phyloP scores from a whole-genome alignment of 768 basidiomycete genomes.

The Termitomyces sp. region DNA sequence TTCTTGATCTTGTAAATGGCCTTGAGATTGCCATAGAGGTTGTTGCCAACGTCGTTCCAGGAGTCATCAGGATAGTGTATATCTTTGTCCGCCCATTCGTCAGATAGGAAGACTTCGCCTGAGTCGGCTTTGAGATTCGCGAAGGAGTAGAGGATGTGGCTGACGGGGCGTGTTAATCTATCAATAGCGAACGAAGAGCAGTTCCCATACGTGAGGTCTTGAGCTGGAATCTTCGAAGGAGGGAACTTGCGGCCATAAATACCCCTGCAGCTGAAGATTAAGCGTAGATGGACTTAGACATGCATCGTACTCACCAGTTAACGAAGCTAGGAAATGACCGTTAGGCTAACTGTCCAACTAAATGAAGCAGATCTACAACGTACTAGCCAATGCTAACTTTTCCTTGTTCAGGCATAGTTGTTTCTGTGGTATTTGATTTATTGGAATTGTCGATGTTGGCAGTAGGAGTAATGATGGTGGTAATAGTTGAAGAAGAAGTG shows the following conservation, averaged over 20 bases:
- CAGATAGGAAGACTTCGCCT: conserved; percentile 87
- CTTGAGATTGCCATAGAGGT: conserved; percentile 95
- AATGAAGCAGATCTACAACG: conserved; percentile 26
- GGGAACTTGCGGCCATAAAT: conserved; percentile 94
- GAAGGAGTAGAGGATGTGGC: conserved; percentile 91
- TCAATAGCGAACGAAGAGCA: background rate
- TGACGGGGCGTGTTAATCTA: conserved; percentile 25
- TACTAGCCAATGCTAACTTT: conserved; percentile 84
- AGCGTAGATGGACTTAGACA: background rate
- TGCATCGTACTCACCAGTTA: conserved; percentile 52
- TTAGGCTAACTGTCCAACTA: conserved; percentile 11
- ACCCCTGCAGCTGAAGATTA: conserved; percentile 52
- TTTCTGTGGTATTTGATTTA: conserved; percentile 14
- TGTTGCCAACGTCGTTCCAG: conserved; percentile 89
- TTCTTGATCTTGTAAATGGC: conserved; percentile 92
- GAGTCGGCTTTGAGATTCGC: conserved; percentile 81
- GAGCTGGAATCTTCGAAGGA: conserved; percentile 76
- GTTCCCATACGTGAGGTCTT: conserved; percentile 77
- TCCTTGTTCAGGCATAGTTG: conserved; percentile 38
- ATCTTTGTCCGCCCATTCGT: conserved; percentile 93
- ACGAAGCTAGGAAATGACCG: conserved; percentile 51
- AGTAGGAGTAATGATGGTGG: conserved; percentile 8
- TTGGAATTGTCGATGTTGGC: background rate
- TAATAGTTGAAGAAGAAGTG: conserved; percentile 7
- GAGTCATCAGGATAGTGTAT: conserved; percentile 95